Evolutionary conservation across 2,329 filamentous ascomycete genomes (phyloP), one percentile per base, ranked within the genome.

Genomic region (Ophioceras dolichostomum): DNA sequence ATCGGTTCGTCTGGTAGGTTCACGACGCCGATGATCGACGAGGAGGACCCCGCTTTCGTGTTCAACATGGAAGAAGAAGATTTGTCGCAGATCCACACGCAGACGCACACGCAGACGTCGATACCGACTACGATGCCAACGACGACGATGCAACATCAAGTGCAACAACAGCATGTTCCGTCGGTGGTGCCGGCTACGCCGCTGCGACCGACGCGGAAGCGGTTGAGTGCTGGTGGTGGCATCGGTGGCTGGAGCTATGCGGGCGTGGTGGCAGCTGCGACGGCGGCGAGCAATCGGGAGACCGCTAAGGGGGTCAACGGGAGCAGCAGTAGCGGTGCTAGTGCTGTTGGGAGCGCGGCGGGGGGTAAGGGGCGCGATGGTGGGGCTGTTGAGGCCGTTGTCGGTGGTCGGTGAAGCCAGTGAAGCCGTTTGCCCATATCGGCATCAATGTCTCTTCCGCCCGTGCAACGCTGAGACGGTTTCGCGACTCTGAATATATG

Each of bases 1-100:
- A 67, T 75, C 46, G 64, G 68, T 45, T 73, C 70, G 34, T 65
- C 58, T 16, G 71, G 70, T 16, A 62, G 75, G 13, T 77, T 76
- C 50, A 74, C 74, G 2, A 78, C 73, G 1, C 74, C 74, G 3
- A 79, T 79, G 43, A n/a, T n/a, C n/a, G 74, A 78, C 41, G 75
- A 79, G 49, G 75, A 79, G 46, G 73, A 79, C 39, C 63, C 70
- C 4, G 68, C 73, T 19, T 77, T 79, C 45, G 70, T 79, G 12
- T 79, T 79, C 51, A 72, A 62, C 49, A 79, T 79, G 74, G 75
- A 79, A 45, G 72, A 76, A 39, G 71, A 73, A 19, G 70, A 72
- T 17, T 72, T 76, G 22, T 58, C 66, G n/a, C 27, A 31, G 10
- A 31, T 16, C 27, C 34, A 36, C 8, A 14, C 16, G 10, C 58